Evolutionary conservation across 2,329 filamentous ascomycete species (phyloP), one percentile per base, ranked within the genome.

Genomic region (Arthrobotrys megalospora): DNA sequence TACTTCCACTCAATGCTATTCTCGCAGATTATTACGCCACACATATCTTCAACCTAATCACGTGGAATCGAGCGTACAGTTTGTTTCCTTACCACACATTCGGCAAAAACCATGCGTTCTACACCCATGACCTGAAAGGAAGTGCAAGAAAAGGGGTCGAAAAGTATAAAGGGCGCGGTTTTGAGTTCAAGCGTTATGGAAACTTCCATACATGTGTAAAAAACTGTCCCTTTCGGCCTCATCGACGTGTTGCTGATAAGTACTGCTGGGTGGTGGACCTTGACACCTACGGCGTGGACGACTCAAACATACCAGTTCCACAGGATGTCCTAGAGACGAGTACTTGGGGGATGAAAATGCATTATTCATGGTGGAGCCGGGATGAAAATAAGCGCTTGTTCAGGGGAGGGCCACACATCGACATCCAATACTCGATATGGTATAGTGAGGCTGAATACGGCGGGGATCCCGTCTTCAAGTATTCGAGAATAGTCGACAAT

Each of bases 51-150:
- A 79, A 79, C 36, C 69, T 79, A 11, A 66, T 73, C 43, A 73
- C 76, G 3, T 79, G 76, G 76, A 68, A 75, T 10, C 50, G 43
- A 36, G 69, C 69, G 10, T 79, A 79, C 28, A 69, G 69, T 21
- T 43, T 79, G 10, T 79, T 79, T 45, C 76, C 76, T 5, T 73
- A 73, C 24, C 70, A 75, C 43, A 79, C 69, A 6, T 75, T 79
- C 63, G 12, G 12, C 45, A 41, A 70, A 16, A 67, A 67, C 3
- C 19, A 60, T 8, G 69, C 69, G 0, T 75, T 41, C 24, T 69
- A 64, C 58, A 69, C 70, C 14, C 28, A 68, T 8, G 0, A 3
- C 5, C 38, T 55, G 7, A 69, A 52, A 6, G 19, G 36, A 41
- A 68, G 55, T 21, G 47, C 65, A 0, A 7, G 24, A 10, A 12